These are phyloP conservation scores for Pochonia chlamydosporia DNA, from an alignment of 2,329 filamentous ascomycete species.

Conservation along the genomic window DNA sequence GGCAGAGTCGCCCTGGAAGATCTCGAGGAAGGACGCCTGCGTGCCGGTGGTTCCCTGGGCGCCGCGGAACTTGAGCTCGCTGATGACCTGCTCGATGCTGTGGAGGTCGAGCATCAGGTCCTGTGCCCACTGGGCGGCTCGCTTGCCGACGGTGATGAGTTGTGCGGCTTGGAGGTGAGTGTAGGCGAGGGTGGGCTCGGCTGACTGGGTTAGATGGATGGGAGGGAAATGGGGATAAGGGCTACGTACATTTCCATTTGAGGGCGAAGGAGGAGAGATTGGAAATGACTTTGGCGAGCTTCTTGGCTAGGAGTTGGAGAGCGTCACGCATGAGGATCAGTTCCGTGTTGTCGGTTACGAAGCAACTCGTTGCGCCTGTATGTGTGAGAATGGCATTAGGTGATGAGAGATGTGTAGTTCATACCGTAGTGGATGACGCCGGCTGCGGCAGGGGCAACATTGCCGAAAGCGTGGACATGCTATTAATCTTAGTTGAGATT, in stretches of 20 bases:
- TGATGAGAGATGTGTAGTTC: not conserved
- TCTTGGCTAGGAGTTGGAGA: slow-evolving; percentile 69
- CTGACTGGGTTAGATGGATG: slow-evolving; percentile 4
- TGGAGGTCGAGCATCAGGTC: slow-evolving; percentile 60
- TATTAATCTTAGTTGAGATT: slow-evolving; percentile 20
- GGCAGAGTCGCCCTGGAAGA: slow-evolving; percentile 37
- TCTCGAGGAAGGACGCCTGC: slow-evolving; percentile 62
- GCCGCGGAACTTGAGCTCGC: slow-evolving; percentile 69
- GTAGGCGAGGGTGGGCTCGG: slow-evolving; percentile 65
- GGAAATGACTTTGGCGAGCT: slow-evolving; percentile 71
- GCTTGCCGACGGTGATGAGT: slow-evolving; percentile 4
- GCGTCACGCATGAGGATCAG: slow-evolving; percentile 61
- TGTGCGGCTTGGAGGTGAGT: slow-evolving; percentile 66
- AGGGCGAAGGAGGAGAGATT: slow-evolving; percentile 69
- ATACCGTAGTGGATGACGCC: slow-evolving; percentile 74
- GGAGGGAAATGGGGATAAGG: slow-evolving; percentile 3
- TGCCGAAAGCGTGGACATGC: slow-evolving; percentile 70
- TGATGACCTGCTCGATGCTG: slow-evolving; percentile 63
- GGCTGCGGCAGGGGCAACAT: slow-evolving; percentile 67
- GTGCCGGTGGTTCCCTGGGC: slow-evolving; percentile 64
- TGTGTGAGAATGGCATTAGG: not conserved
- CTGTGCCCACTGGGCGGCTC: slow-evolving; percentile 64
- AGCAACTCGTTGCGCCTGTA: slow-evolving; percentile 5
- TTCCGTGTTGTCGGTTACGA: slow-evolving; percentile 69
- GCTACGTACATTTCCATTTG: slow-evolving; percentile 54